Evolutionary conservation across 164 flowering plant genomes (phyloP).

Genomic region (Nelumbo lutea): DNA sequence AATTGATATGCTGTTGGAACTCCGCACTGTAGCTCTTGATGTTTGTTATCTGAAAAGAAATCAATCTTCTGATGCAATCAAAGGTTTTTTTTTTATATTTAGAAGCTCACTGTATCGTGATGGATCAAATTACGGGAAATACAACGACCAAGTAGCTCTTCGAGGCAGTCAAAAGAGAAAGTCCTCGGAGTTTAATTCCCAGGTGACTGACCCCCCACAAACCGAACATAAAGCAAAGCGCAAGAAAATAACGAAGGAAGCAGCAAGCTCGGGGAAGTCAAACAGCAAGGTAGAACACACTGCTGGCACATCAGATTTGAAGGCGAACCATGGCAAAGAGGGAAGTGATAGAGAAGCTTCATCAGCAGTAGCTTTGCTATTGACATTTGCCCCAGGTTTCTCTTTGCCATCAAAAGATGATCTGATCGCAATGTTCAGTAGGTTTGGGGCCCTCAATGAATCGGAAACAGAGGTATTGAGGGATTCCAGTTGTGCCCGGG

Average conservation of each 20-base stretch:
- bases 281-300: neutral
- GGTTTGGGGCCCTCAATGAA: constrained; percentile 47
- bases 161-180: constrained; percentile 14
- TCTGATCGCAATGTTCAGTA: constrained; percentile 28
- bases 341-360: constrained; percentile 16
- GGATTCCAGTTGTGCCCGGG: constrained; percentile 32
- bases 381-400: constrained; percentile 42
- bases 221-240: constrained; percentile 15
- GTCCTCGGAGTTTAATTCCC: constrained; percentile 5
- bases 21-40: constrained; percentile 43
- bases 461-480: constrained; percentile 31
- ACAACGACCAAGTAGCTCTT: constrained; percentile 14
- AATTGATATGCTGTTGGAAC: constrained; percentile 42
- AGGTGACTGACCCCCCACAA: constrained; percentile 9
- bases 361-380: constrained; percentile 30
- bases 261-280: neutral
- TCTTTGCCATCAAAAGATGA: constrained; percentile 44
- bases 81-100: constrained; percentile 44
- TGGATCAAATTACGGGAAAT: constrained; percentile 21
- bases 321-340: neutral
- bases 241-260: constrained; percentile 18
- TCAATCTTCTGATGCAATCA: constrained; percentile 23
- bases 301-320: neutral
- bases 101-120: constrained; percentile 42
- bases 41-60: constrained; percentile 34